Base-by-base conservation (phyloP, 2,329 filamentous ascomycete species). In the Botryosphaeria dothidea region DNA sequence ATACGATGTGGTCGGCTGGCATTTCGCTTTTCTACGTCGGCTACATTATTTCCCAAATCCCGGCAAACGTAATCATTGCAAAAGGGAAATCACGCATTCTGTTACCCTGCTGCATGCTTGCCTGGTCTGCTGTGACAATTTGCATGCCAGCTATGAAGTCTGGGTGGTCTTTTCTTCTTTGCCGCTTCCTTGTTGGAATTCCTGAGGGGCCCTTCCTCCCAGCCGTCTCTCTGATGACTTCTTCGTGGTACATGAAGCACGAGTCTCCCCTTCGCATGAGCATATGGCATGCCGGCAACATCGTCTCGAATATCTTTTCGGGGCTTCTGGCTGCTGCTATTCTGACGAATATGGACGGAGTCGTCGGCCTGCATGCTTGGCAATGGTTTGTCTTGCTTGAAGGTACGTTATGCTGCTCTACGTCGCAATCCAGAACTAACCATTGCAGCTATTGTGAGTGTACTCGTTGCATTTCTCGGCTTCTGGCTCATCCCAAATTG, bases 291-390 rank as follows among this genome's bases (percentile, higher is more conserved):
- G 80, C 82, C 3, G 83, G 82, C 3, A 81, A 79, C 2, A 72
- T 84, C 23, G 76, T 85, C 31, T 80, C 79, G 58, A 81, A 75
- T 52, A 83, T 83, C 3, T 86, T 86, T 68, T 82, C 82, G 17
- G 83, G 81, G 25, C 76, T 86, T 23, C 83, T 86, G 54, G 83
- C 81, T 4, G 84, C 83, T 2, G 83, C 81, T 3, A 84, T 85
- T 31, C 74, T 83, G 6, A 69, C 73, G 23, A 80, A 80, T 3
- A 71, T 80, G 66, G 71, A 74, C 25, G 38, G 34, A 1, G 25
- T 57, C 4, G 63, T 66, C 5, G 77, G 75, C 1, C 62, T 79
- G 1, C 66, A 68, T 3, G 76, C 74, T 0, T 80, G 76, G 77
- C 70, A 71, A 62, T 79, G 73, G 74, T 71, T 76, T 0, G 76